Evolutionary conservation across 2,329 filamentous ascomycete genomes (phyloP), one percentile per base, ranked within the genome.

Genomic region (Penicillium sp.): DNA sequence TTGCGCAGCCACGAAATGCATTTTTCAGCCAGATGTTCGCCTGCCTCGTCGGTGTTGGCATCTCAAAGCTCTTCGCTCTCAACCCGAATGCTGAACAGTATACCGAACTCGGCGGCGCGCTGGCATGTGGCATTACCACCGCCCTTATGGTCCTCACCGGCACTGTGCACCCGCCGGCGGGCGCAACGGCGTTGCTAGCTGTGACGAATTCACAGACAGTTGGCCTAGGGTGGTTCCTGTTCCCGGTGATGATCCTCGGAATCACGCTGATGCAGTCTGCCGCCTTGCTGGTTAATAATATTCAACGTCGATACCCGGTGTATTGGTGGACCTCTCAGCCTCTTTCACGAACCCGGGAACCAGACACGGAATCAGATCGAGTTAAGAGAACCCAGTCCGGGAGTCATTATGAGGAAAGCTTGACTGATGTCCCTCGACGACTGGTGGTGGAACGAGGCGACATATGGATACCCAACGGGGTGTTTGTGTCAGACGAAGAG

Each of bases 111-210:
- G 87, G 81, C 1, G 88, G 85, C 10, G 83, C 87, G 10, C 71
- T 91, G 0, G 77, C 86, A 1, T 90, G 87, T 60, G 87, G 85
- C 0, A 68, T 80, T 2, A 81, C 88, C 0, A 88, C 84, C 0
- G 76, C 81, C 1, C 54, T 84, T 52, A 92, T 91, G 89, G 81
- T 80, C 0, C 64, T 90, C 19, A 91, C 88, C 1, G 87, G 87
- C 48, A 91, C 88, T 0, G 79, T 89, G 0, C 87, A 92, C 61
- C 89, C 89, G 0, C 89, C 89, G 0, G 89, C 87, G 0, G 89
- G 89, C 4, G 88, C 89, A 8, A 92, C 88, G 0, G 88, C 87
- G 0, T 73, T 92, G 1, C 74, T 92, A 23, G 87, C 87, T 0
- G 86, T 88, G 54, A 74, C 80, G 2, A 74, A 77, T 1, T 75